Percentiles rank a stretch among this genome's conserved stretches.
These are phyloP conservation scores for Salpingoeca rosetta DNA, from an alignment of 78 protist genomes.

Conservation along the genomic window DNA sequence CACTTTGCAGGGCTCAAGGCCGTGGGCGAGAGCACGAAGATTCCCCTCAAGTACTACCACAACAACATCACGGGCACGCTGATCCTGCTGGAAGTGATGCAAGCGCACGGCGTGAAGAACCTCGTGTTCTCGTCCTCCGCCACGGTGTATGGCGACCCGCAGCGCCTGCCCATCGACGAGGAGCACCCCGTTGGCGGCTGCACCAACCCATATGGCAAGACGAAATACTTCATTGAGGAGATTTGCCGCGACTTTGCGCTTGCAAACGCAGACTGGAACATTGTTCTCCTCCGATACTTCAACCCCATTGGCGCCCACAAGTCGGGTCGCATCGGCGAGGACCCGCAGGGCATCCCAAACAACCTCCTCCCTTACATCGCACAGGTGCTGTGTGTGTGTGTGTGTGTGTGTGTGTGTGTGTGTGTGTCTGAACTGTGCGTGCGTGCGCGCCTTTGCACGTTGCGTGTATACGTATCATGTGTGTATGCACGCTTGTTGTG, in stretches of 20 bases:
- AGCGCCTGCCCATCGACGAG: constrained; percentile 61
- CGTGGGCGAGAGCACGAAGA: constrained; percentile 80
- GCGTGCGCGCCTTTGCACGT: too few relatives aligned
- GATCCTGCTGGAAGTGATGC: constrained; percentile 67
- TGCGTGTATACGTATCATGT: too few relatives aligned
- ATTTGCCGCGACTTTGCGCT: constrained; percentile 46
- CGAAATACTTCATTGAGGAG: constrained; percentile 88
- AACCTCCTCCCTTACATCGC: constrained; percentile 90
- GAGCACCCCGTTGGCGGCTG: constrained; percentile 51
- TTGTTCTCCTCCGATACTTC: constrained; percentile 84
- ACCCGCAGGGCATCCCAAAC: constrained; percentile 85
- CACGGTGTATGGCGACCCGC: constrained; percentile 89
- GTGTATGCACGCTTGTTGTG: too few relatives aligned
- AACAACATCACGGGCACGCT: constrained; percentile 82
- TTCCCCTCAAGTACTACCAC: constrained; percentile 85
- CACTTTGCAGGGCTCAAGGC: constrained; percentile 91
- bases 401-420: too few relatives aligned
- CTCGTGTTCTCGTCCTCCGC: constrained; percentile 94
- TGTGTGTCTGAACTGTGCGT: too few relatives aligned
- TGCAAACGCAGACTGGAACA: constrained; percentile 39
- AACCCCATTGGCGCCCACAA: constrained; percentile 97
- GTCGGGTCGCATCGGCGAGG: constrained; percentile 92
- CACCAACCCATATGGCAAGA: constrained; percentile 90
- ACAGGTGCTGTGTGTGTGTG: constrained; percentile 29
- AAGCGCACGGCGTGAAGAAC: constrained; percentile 26